These are phyloP conservation scores for Aegilops speltoides DNA, from an alignment of 176 grass and related monocot species.

Conservation along the genomic window DNA sequence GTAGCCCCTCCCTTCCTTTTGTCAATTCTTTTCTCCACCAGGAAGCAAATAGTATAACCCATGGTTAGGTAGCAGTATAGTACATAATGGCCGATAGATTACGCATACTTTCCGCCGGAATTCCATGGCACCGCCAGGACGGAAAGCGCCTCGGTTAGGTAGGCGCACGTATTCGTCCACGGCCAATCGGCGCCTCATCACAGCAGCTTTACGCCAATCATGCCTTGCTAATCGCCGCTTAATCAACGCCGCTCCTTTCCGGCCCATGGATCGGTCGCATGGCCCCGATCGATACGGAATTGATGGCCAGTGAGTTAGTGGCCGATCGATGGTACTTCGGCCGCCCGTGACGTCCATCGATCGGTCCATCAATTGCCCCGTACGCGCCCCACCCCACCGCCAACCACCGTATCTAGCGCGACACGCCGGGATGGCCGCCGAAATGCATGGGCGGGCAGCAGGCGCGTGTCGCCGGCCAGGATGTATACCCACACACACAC, in stretches of 20 bases:
- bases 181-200: neutral
- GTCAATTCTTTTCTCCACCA: neutral
- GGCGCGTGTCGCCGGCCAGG: slow-evolving; percentile 1
- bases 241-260: neutral
- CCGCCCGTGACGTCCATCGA: slow-evolving; percentile 26
- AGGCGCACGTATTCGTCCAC: slow-evolving; percentile 2
- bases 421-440: slow-evolving; percentile 17
- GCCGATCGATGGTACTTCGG: neutral
- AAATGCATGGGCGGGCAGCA: slow-evolving; percentile 8
- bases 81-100: neutral
- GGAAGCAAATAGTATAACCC: neutral
- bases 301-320: neutral
- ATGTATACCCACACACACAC: neutral
- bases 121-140: neutral
- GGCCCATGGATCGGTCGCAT: neutral
- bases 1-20: neutral
- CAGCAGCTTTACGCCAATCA: neutral
- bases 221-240: neutral
- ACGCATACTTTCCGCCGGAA: slow-evolving; percentile 6
- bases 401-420: slow-evolving; percentile 37
- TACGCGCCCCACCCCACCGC: slow-evolving; percentile 20
- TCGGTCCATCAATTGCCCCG: neutral
- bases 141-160: slow-evolving; percentile 24
- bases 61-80: too few species aligned
- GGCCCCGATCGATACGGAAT: neutral